Evolutionary conservation across 2,329 filamentous ascomycete genomes (phyloP).

Genomic region (Xylariales sp.): DNA sequence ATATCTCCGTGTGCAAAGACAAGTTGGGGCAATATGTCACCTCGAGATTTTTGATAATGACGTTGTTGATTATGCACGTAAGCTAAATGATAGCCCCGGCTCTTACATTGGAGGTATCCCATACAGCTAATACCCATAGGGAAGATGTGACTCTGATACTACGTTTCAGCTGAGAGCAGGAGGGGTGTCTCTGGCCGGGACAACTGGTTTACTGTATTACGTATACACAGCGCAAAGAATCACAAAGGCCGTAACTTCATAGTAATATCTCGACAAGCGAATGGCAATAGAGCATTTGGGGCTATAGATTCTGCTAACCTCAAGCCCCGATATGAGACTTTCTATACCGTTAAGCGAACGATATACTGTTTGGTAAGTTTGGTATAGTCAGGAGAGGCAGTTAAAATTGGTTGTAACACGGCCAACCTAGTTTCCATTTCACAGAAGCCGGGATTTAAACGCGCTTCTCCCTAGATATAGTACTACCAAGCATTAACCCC

Average conservation of each 20-base stretch:
- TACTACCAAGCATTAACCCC: too few relatives aligned
- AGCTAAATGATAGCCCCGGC: background rate
- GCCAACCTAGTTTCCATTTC: too few relatives aligned
- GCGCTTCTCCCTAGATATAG: too few relatives aligned
- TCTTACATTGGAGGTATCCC: background rate
- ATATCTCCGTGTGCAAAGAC: background rate
- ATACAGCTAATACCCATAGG: background rate
- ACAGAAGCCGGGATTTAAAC: too few relatives aligned
- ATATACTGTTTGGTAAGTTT: background rate
- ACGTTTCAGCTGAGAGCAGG: too few relatives aligned
- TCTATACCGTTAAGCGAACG: background rate
- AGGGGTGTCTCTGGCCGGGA: too few relatives aligned
- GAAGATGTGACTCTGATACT: too few relatives aligned
- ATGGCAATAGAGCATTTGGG: background rate
- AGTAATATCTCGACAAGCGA: background rate
- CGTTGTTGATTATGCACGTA: background rate
- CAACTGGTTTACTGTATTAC: too few relatives aligned
- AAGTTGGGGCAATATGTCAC: background rate
- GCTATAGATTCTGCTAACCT: background rate
- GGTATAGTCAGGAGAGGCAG: too few relatives aligned
- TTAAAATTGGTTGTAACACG: too few relatives aligned
- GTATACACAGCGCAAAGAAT: background rate
- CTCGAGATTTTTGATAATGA: background rate
- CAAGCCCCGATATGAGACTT: background rate
- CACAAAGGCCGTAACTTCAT: background rate